Evolutionary conservation across 768 basidiomycete genomes (phyloP).

Genomic region (Leccinum arenicola): DNA sequence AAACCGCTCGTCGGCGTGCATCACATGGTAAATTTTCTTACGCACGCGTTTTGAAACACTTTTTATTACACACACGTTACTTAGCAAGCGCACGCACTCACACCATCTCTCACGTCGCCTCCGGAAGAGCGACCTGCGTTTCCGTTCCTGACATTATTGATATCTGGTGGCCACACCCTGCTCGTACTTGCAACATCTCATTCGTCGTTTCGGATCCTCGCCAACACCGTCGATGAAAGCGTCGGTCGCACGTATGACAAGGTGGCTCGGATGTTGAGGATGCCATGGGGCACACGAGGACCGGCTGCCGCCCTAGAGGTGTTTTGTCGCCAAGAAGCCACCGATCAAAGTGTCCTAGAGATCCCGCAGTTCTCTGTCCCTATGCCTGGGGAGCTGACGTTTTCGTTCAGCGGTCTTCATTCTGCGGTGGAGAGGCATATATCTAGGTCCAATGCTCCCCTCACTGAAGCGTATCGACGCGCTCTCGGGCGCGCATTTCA

Average conservation of each 20-base stretch:
- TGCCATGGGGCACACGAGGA: constrained; percentile 62
- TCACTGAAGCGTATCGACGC: constrained; percentile 27
- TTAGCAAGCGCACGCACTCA: constrained; percentile 93
- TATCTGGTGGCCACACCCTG: constrained; percentile 95
- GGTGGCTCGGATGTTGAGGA: constrained; percentile 63
- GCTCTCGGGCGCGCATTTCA: constrained; percentile 74
- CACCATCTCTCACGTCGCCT: constrained; percentile 64
- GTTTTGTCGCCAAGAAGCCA: constrained; percentile 45
- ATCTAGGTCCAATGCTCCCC: constrained; percentile 32
- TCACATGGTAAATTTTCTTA: constrained; percentile 71
- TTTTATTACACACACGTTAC: background rate
- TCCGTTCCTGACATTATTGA: constrained; percentile 85
- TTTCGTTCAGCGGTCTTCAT: constrained; percentile 81
- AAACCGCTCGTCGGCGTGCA: constrained; percentile 90
- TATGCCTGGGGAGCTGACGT: background rate
- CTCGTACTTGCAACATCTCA: constrained; percentile 69
- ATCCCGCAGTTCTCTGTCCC: constrained; percentile 27
- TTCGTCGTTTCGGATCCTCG: constrained; percentile 62
- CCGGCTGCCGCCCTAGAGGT: constrained; percentile 82
- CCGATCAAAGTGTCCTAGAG: constrained; percentile 30
- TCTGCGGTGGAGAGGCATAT: constrained; percentile 65
- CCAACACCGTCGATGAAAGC: constrained; percentile 70
- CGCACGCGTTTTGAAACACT: background rate
- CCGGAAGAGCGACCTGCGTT: constrained; percentile 48
- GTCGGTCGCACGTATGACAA: constrained; percentile 86